phyloP scores from a whole-genome alignment of 208 protist genomes.

The Crithidia bombi region DNA sequence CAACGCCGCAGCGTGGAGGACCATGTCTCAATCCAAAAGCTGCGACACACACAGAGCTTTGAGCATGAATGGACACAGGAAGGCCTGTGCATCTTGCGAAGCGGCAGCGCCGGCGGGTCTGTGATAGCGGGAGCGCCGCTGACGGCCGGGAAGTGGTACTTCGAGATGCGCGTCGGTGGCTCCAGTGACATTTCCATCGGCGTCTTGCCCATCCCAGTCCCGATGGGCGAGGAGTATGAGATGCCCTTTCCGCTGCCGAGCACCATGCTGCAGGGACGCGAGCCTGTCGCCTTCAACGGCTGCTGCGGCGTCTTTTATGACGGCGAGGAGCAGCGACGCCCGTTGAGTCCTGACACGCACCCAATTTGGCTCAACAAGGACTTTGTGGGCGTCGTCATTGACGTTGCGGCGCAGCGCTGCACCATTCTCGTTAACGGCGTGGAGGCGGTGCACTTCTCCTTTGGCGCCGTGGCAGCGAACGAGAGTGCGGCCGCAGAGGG shows the following conservation, averaged over 20 bases:
- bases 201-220: conserved; percentile 48
- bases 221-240: conserved; percentile 13
- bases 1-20: conserved; percentile 53
- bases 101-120: conserved; percentile 43
- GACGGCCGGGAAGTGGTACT: conserved; percentile 84
- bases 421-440: conserved; percentile 78
- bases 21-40: conserved; percentile 68
- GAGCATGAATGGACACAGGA: conserved; percentile 77
- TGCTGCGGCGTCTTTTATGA: conserved; percentile 53
- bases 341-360: conserved; percentile 13
- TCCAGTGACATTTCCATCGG: conserved; percentile 76
- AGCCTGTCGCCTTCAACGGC: conserved; percentile 82
- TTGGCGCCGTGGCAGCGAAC: conserved; percentile 42
- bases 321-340: conserved; percentile 17
- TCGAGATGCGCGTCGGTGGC: conserved; percentile 77
- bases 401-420: conserved; percentile 61
- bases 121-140: conserved; percentile 70
- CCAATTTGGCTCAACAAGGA: conserved; percentile 73
- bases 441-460: conserved; percentile 47
- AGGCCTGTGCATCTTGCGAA: conserved; percentile 66
- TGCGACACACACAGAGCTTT: conserved; percentile 56
- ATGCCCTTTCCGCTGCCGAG: conserved; percentile 24
- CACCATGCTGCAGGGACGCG: conserved; percentile 23
- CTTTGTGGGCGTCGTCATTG: conserved; percentile 83
- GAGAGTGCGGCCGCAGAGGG: conserved; percentile 27